Conservation (phyloP, 1,139 yeast genomes). For the Geotrichum fermentans region DNA sequence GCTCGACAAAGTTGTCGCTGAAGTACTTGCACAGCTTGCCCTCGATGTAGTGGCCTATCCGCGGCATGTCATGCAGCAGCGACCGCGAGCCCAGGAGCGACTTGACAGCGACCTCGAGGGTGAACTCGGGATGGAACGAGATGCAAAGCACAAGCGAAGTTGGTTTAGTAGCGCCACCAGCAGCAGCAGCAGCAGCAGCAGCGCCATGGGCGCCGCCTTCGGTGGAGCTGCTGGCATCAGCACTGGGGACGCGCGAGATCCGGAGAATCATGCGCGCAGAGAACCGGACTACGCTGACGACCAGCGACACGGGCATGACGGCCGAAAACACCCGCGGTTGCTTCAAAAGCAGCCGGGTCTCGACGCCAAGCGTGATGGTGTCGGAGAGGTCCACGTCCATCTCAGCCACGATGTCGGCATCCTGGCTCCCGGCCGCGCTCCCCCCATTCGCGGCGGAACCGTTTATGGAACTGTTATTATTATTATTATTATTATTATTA, state of each 20-base stretch:
- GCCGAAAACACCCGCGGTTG: constrained; percentile 86
- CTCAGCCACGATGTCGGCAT: constrained; percentile 57
- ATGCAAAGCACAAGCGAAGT: constrained; percentile 30
- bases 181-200: constrained; percentile 23
- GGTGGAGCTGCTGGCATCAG: not conserved
- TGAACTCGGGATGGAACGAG: constrained; percentile 86
- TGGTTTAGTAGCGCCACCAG: constrained; percentile 31
- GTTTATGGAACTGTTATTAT: no score
- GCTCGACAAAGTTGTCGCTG: constrained; percentile 87
- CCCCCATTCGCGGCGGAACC: not conserved
- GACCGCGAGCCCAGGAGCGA: constrained; percentile 91
- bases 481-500: not conserved
- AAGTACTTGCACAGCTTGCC: constrained; percentile 83
- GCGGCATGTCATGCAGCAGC: constrained; percentile 88
- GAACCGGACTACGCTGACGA: constrained; percentile 85
- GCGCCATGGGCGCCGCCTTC: constrained; percentile 31
- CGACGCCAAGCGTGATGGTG: constrained; percentile 82
- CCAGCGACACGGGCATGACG: constrained; percentile 65
- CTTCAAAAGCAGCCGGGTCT: constrained; percentile 73
- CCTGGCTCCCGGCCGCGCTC: constrained; percentile 1
- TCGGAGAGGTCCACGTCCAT: constrained; percentile 93
- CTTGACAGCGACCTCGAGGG: constrained; percentile 78
- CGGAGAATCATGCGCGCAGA: constrained; percentile 67
- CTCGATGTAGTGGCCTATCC: constrained; percentile 79
- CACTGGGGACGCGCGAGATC: constrained; percentile 50